Base-by-base conservation (phyloP, 208 protist genomes). In the Trichomonas tenax region DNA sequence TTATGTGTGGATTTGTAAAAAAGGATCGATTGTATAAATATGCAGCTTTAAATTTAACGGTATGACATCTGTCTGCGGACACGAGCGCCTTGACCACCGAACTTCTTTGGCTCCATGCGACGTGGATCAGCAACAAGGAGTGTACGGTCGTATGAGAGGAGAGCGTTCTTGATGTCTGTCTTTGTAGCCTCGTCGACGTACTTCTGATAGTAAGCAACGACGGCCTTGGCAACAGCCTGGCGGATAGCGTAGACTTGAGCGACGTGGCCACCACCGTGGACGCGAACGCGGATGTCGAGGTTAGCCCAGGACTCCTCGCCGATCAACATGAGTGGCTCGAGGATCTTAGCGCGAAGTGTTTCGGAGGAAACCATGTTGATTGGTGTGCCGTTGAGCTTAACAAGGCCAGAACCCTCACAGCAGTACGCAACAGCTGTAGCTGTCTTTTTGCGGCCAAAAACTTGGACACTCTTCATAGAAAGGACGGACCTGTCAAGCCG, bases 61-160 rank as follows among this genome's bases (percentile, higher is more conserved):
- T 99, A 99, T 82, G 99, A 99, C 98, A 99, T 99, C 97, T 99
- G 99, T 98, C 98, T 99, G 97, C 99, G 98, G 36, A 99, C 98
- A 97, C 99, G 98, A 97, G 99, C 99, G 98, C 99, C 99, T 97
- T 98, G 98, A 98, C 99, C 99, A 97, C 99, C 99, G 98, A 99
- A 99, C 98, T 99, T 99, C 99, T 99, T 99, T 96, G 99, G 98
- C 98, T 99, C 99, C 98, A 98, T 99, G 97, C 99, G 98, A 97
- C 99, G 98, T 96, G 99, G 99, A 97, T 99, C 99, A 96, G 99
- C 99, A 97, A 99, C 99, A 63, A 99, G 98, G 36, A 99, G 98
- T 96, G 98, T 98, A 96, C 99, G 98, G 98, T 99, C 99, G 97
- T 99, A 99, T 36, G 96, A 96, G 6, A 99, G 63, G 96, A 99